These are phyloP conservation scores for Leccinum discolor DNA, from an alignment of 1,284 basidiomycete genomes.

Conservation along the genomic window DNA sequence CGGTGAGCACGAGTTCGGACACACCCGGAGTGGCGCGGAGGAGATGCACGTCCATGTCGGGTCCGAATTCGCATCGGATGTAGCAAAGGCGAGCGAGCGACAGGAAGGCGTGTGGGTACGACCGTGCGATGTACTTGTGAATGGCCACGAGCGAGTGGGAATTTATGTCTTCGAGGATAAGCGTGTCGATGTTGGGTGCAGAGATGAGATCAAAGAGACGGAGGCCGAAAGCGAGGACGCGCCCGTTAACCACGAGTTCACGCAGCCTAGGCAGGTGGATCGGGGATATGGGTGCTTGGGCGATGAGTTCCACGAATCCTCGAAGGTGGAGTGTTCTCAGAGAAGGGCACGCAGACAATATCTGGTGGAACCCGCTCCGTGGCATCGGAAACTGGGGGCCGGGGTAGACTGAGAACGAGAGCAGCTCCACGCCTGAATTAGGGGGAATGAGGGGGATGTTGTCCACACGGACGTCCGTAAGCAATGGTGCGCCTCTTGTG, in stretches of 20 bases:
- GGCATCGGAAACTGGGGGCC: constrained; percentile 32
- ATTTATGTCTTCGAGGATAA: constrained; percentile 34
- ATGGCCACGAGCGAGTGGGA: constrained; percentile 26
- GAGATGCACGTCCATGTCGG: constrained; percentile 32
- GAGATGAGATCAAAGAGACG: constrained; percentile 34
- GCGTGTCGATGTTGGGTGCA: constrained; percentile 29
- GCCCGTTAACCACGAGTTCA: constrained; percentile 33
- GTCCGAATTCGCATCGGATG: constrained; percentile 31
- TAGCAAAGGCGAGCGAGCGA: constrained; percentile 28
- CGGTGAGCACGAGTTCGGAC: constrained; percentile 29
- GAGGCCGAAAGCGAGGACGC: constrained; percentile 28
- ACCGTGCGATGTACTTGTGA: constrained; percentile 27
- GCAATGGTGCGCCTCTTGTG: constrained; percentile 28
- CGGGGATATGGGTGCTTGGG: constrained; percentile 18
- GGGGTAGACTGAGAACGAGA: constrained; percentile 33
- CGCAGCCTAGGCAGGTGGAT: constrained; percentile 25
- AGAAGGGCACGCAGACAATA: constrained; percentile 20
- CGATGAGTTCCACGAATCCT: constrained; percentile 30
- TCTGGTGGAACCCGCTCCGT: constrained; percentile 24
- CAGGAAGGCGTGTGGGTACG: constrained; percentile 30
- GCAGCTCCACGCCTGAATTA: constrained; percentile 10
- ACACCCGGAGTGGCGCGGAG: constrained; percentile 32
- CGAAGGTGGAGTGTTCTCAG: constrained; percentile 29
- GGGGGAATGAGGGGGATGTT: constrained; percentile 30
- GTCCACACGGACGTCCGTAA: constrained; percentile 31